Conservation (phyloP, 139 green algal genomes). For the Haematococcus sp. region DNA sequence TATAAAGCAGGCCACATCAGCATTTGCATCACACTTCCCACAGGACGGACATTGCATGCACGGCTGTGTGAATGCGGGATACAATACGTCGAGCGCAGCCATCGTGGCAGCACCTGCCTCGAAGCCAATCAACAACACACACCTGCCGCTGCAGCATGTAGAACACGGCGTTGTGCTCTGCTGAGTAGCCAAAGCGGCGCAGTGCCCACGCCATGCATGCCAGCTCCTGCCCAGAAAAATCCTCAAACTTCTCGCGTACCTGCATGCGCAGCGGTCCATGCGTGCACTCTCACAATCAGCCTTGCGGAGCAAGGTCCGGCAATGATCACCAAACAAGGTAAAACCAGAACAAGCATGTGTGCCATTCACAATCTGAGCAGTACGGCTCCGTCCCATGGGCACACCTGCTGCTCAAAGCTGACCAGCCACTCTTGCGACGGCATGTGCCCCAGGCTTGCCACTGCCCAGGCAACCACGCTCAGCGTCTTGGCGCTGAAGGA, state of each 20-base stretch:
- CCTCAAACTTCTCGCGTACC: conserved; percentile 42
- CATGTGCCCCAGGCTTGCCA: conserved; percentile 31
- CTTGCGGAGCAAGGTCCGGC: too few relatives aligned
- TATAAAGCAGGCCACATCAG: not conserved
- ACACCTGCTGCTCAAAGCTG: conserved; percentile 50
- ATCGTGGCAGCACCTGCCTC: too few relatives aligned
- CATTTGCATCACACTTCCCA: too few relatives aligned
- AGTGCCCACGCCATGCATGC: conserved; percentile 45
- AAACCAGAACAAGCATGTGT: too few relatives aligned
- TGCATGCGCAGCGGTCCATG: not conserved
- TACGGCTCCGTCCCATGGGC: too few relatives aligned
- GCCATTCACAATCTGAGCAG: too few relatives aligned
- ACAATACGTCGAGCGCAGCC: too few relatives aligned
- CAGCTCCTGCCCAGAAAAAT: conserved; percentile 47
- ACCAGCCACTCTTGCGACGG: conserved; percentile 44
- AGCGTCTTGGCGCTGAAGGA: conserved; percentile 40
- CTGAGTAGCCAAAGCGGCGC: conserved; percentile 34
- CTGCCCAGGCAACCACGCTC: conserved; percentile 40
- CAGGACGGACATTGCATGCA: too few relatives aligned
- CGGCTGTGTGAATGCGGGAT: too few relatives aligned
- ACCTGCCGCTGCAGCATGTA: conserved; percentile 42
- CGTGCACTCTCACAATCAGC: not conserved
- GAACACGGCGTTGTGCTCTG: conserved; percentile 37
- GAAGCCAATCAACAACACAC: not conserved
- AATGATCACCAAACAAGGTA: too few relatives aligned